Evolutionary conservation across 1,284 basidiomycete genomes (phyloP), one percentile per base, ranked within the genome.

Genomic region (Cystobasidium slooffiae): DNA sequence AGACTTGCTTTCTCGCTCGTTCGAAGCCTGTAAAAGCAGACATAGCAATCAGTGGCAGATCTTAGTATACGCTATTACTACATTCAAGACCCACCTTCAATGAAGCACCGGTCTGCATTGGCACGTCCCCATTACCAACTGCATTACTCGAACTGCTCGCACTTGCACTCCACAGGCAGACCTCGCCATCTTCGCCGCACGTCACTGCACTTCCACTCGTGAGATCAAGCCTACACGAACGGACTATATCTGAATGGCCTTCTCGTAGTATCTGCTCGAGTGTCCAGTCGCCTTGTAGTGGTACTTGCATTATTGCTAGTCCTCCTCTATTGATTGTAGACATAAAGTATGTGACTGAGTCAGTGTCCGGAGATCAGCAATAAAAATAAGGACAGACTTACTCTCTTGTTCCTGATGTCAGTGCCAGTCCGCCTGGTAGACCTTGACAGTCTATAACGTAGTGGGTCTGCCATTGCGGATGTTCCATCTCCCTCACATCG

Each of bases 241-340:
- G 72, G 14, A 79, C 77, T 22, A 79, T 79, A 73, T 79, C 78
- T 31, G 76, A 67, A 55, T 79, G 78, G 0, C 77, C 78, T 7
- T 47, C 58, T 20, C 55, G 63, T 6, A 79, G 67, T 6, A 70
- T 52, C 37, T 78, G 79, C 59, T 79, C 78, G 47, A 79, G 68
- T 16, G 70, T 66, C 79, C 79, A 79, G 14, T 56, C 63, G 16
- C 64, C 59, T 18, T 75, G 64, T 18, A 79, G 66, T 8, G 61
- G 46, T 1, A 76, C 63, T 51, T 78, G 77, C 65, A 79, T 75
- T 41, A 79, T 59, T 0, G 79, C 78, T 6, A 77, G 69, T 49
- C 67, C 77, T 9, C 79, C 79, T 24, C 78, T 78, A 59, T 46
- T 7, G 0, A 43, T 14, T 5, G 22, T 39, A 43, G 20, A 31